Base-by-base conservation (phyloP, 139 green algal genomes). In the Chlamydomonas sphaeroides region DNA sequence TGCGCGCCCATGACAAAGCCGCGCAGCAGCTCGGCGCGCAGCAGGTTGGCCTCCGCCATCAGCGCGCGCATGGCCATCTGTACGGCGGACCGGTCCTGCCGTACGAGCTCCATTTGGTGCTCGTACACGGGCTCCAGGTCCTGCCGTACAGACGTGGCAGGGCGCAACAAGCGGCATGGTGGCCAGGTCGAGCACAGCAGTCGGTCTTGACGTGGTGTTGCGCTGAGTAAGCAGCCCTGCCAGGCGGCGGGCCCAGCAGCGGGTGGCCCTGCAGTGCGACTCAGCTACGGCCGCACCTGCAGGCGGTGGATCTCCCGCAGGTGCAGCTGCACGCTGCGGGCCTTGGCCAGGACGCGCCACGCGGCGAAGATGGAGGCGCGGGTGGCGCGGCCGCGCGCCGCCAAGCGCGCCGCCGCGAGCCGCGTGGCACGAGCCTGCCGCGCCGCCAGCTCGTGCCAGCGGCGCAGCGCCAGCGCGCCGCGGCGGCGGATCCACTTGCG, bases 281-380 rank as follows among this genome's bases (percentile, higher is more conserved):
- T n/a, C n/a, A n/a, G n/a, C n/a, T n/a, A n/a, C n/a, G 5, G 28
- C 2, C 63, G 21, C 42, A 80, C 75, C 83, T 84, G 67, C 61
- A 80, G 59, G 4, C 76, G 68, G n/a, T 76, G 59, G 20, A 87
- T 78, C 53, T 88, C 77, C 30, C 76, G 75, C 35, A 63, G 57
- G n/a, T 82, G 84, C 61, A 88, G 69, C 45, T 62, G 78, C n/a
- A 82, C 76, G 0, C 20, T 36, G 18, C 84, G 59, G 7, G n/a
- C n/a, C 25, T 76, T 76, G 62, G 56, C 84, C 68, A 88, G 70
- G n/a, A 85, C 48, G 26, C 68, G 66, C 84, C 84, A 88, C 0
- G 48, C 69, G 30, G 65, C 41, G 45, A 84, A 74, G 14, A 65
- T 49, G 17, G 42, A 32, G 65, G 45, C 49, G 25, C 78, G 49